Evolutionary conservation across 768 basidiomycete genomes (phyloP), one percentile per base, ranked within the genome.

Genomic region (Boletus speciosus): DNA sequence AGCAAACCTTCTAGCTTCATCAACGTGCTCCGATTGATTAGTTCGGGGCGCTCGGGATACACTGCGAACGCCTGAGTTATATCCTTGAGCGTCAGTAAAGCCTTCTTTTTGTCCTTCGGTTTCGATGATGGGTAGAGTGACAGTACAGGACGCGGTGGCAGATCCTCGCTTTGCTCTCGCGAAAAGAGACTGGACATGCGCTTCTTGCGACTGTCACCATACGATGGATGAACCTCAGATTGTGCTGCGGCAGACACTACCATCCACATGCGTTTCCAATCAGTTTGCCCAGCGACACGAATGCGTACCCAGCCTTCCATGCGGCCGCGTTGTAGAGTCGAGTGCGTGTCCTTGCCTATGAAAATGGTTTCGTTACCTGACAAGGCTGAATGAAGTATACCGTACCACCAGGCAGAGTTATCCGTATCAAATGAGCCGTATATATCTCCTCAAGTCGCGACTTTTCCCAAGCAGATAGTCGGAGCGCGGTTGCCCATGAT

Each of bases 391-490:
- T 25, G 40, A 46, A 35, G 44, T n/a, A 43, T 48, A 27, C 31
- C 74, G 29, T 50, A 76, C 80, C 73, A 43, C 77, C 75, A 51
- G 74, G 77, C 43, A 89, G 69, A n/a, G 81, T 88, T 64, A 88
- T 90, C 49, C 92, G 81, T 58, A 98, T 81, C 41, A 98, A 73
- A 74, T 98, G 92, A 6, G 93, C 95, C 0, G 97, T 98, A 68
- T 98, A 98, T 55, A 99, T 93, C 74, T 99, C 96, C 71, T 97
- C 93, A 15, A 98, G 78, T 40, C 93, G 84, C 1, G 91, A 87
- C 66, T 95, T 93, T 73, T 99, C 97, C 93, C 94, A 99, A 48
- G 89, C 81, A 10, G 88, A 85, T 5, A 99, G 79, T 16, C 97
- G 86, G 36, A 98, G 77, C 5, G 93, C 93, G 23, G 92, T 86